Evolutionary conservation across 2,329 filamentous ascomycete genomes (phyloP), one percentile per base, ranked within the genome.

Genomic region (Parastagonospora nodorum): DNA sequence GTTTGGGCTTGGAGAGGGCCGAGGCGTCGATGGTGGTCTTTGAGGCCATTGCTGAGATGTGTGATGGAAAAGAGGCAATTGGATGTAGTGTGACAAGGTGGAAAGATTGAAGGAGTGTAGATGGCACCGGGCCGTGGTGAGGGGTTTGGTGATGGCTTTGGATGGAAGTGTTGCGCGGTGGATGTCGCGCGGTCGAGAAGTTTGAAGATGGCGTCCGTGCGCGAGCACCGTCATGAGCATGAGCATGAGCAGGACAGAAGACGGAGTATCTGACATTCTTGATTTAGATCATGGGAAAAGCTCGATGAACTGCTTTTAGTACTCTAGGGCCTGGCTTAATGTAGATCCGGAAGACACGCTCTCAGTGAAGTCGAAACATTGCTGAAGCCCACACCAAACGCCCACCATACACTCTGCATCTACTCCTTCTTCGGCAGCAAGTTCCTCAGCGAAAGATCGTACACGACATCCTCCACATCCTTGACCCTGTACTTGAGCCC

Each of bases 401-500:
- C 8, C n/a, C 8, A 12, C n/a, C 32, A 37, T 8, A 30, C 11
- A 5, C 27, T 27, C 29, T 32, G 28, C 36, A 31, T 24, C 52
- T 58, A 46, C 41, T 57, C 49, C 48, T 69, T 69, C 54, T 71
- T 72, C 2, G 67, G 65, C 10, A 95, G 81, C 68, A 97, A 74
- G 43, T 94, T 93, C 51, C 94, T 84, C 69, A 99, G 77, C 19
- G 90, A 93, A 49, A 99, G 78, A 73, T 99, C 94, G 69, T 99
- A 99, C 43, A 97, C 93, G 10, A 99, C 92, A 70, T 97, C 94
- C 79, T 99, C 94, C 10, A 97, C 91, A 73, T 96, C 93, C 82
- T 97, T 99, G 67, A 99, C 91, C 66, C 89, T 88, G 72, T 99
- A 99, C 81, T 99, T 99, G 75, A 99, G 89, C 5, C 88, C 89